phyloP scores from a whole-genome alignment of 2,329 filamentous ascomycete genomes.

The Lecanoromycetidae sp. region DNA sequence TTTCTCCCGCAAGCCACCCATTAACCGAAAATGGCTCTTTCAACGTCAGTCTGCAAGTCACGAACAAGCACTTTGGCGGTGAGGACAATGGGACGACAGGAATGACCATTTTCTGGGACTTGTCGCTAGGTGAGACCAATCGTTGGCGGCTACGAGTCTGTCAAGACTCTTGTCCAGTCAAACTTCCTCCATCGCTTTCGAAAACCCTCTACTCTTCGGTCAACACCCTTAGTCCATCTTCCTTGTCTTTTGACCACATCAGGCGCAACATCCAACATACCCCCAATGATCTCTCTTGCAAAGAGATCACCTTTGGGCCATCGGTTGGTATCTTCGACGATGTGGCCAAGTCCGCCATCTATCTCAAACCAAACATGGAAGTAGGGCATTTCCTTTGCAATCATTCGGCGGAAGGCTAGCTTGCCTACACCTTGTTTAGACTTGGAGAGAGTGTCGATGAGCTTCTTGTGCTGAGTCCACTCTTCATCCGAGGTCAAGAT shows the following conservation, averaged over 20 bases:
- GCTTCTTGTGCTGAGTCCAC: conserved; percentile 89
- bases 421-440: conserved; percentile 57
- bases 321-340: conserved; percentile 71
- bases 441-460: conserved; percentile 67
- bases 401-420: conserved; percentile 63
- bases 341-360: conserved; percentile 81
- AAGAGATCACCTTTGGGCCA: conserved; percentile 93
- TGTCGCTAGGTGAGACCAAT: too few relatives aligned
- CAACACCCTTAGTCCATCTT: conserved; percentile 60
- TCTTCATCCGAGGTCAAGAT: conserved; percentile 80
- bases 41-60: background rate
- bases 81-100: too few relatives aligned
- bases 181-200: conserved; percentile 81
- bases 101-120: too few relatives aligned
- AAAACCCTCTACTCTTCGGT: conserved; percentile 58
- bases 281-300: conserved; percentile 79
- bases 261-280: conserved; percentile 74
- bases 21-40: conserved; percentile 2
- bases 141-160: conserved; percentile 2
- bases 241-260: conserved; percentile 85
- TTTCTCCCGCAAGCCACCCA: conserved; percentile 6
- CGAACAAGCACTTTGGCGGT: too few relatives aligned
- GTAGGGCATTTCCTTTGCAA: conserved; percentile 96
- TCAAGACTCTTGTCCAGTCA: conserved; percentile 65
- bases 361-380: conserved; percentile 95